Percentiles rank a stretch among this genome's conserved stretches.
phyloP scores from a whole-genome alignment of 2,329 filamentous ascomycete species.

The Colletotrichum liriopes region DNA sequence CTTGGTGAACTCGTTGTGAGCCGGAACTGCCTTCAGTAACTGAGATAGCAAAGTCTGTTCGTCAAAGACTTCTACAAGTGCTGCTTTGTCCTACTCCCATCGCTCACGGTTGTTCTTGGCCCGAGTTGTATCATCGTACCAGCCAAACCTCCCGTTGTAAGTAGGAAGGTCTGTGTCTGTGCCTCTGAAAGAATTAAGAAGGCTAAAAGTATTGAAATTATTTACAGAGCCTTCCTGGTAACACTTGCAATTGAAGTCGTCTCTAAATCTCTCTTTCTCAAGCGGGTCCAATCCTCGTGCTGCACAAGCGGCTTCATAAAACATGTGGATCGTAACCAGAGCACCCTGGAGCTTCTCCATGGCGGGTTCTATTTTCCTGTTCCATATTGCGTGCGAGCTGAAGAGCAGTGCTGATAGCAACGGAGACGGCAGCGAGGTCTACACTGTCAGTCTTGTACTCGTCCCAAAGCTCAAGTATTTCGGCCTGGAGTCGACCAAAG shows the following conservation, averaged over 20 bases:
- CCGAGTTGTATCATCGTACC: no score
- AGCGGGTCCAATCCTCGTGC: constrained; percentile 5
- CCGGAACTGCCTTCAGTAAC: no score
- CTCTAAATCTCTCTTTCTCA: background rate
- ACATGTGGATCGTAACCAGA: background rate
- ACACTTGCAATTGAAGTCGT: constrained; percentile 24
- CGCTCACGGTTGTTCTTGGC: no score
- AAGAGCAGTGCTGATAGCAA: constrained; percentile 56
- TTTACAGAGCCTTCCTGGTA: no score
- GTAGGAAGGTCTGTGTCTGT: no score
- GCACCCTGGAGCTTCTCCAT: constrained; percentile 10
- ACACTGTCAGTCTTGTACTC: constrained; percentile 47
- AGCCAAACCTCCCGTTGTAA: no score
- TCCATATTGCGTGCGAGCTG: constrained; percentile 53
- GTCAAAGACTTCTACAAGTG: no score
- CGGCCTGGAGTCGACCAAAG: constrained; percentile 48
- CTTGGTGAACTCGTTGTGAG: no score
- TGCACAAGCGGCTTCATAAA: constrained; percentile 17
- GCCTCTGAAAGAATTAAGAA: no score
- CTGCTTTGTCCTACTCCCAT: no score
- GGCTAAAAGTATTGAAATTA: no score
- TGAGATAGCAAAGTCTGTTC: no score
- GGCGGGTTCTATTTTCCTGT: constrained; percentile 48
- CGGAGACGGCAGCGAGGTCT: constrained; percentile 52
- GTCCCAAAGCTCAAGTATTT: constrained; percentile 52